Evolutionary conservation across 202 grass and related monocot genomes (phyloP).

Genomic region (Brachypodium distachyon): DNA sequence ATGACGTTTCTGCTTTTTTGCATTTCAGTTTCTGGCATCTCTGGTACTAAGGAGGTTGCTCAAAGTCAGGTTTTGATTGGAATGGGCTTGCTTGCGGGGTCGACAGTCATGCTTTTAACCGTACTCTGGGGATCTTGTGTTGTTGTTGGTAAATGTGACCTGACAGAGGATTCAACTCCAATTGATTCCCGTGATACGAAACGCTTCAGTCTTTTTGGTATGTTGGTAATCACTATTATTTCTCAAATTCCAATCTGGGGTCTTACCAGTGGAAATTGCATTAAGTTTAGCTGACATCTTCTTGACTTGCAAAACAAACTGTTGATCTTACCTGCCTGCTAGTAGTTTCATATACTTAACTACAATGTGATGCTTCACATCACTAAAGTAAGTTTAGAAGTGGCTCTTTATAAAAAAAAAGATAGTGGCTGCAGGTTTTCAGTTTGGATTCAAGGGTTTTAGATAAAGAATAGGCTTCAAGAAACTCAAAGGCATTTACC

Average conservation of each 20-base stretch:
- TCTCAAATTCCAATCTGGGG: background rate
- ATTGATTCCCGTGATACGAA: slow-evolving; percentile 59
- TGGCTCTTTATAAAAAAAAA: too few relatives aligned
- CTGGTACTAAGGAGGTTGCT: slow-evolving; percentile 79
- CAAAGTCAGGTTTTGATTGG: slow-evolving; percentile 94
- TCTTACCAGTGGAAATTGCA: background rate
- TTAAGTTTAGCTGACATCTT: background rate
- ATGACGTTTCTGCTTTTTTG: background rate
- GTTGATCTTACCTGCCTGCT: background rate
- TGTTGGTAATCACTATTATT: background rate
- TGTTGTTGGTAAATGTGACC: slow-evolving; percentile 75
- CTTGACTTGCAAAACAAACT: background rate
- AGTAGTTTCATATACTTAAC: background rate
- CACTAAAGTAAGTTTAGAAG: background rate
- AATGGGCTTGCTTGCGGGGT: slow-evolving; percentile 89
- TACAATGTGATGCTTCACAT: background rate
- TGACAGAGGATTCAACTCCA: slow-evolving; percentile 50
- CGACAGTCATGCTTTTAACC: slow-evolving; percentile 81
- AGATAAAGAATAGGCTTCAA: background rate
- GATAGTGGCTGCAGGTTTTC: background rate
- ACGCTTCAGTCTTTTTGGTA: slow-evolving; percentile 68
- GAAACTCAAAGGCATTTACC: background rate
- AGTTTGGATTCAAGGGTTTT: background rate
- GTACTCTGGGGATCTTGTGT: slow-evolving; percentile 91
- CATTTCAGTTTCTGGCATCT: slow-evolving; percentile 73